A percentile compares a stretch with the other conserved stretches of the same genome.
These are phyloP conservation scores for Fraxinus dipetala DNA, from an alignment of 305 asterid genomes.

Conservation along the genomic window DNA sequence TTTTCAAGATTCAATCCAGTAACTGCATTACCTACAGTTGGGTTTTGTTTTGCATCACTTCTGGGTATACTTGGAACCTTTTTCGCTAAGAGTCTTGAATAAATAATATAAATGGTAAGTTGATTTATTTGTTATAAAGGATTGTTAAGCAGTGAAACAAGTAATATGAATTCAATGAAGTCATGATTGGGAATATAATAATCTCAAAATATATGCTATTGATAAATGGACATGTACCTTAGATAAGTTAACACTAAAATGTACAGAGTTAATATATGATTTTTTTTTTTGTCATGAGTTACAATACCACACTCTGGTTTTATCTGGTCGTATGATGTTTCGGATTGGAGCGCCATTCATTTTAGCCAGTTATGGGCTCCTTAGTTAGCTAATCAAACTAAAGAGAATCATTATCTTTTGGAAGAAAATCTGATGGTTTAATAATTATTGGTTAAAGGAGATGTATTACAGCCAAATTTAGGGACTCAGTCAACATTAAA, in stretches of 20 bases:
- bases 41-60: slow-evolving; percentile 4
- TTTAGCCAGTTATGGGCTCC: background rate
- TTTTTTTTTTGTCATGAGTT: background rate
- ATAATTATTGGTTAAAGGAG: background rate
- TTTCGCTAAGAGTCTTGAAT: background rate
- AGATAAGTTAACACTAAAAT: background rate
- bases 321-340: background rate
- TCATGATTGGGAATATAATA: background rate
- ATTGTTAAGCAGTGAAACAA: slow-evolving; percentile 5
- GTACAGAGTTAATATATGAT: background rate
- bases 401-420: background rate
- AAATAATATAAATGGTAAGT: slow-evolving; percentile 5
- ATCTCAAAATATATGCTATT: background rate
- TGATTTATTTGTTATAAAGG: background rate
- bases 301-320: background rate
- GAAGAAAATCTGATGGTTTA: background rate
- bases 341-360: background rate
- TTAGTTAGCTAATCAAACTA: background rate
- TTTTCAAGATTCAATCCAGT: background rate
- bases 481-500: background rate
- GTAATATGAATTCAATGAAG: slow-evolving; percentile 1
- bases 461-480: background rate
- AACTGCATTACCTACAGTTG: slow-evolving; percentile 6
- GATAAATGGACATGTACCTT: background rate
- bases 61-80: background rate